A percentile compares a stretch with the other conserved stretches of the same genome.
Evolutionary conservation across 805 yeast species (phyloP).

Genomic region (Teunomyces cretensis): DNA sequence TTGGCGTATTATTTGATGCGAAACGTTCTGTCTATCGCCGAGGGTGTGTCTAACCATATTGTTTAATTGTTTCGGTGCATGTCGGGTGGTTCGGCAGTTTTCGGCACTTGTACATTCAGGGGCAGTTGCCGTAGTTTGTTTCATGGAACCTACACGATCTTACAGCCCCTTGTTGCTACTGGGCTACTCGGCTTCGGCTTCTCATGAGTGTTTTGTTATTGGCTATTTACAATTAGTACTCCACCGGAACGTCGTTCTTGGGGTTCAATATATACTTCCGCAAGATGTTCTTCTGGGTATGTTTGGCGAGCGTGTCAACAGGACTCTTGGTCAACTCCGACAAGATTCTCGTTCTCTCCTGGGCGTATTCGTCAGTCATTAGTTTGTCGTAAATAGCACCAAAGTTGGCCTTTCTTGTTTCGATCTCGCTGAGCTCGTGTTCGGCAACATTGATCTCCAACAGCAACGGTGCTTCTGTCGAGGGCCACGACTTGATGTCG

Average conservation of each 20-base stretch:
- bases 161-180: too few species aligned
- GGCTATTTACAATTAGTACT: not conserved
- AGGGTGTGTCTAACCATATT: too few species aligned
- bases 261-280: constrained; percentile 57
- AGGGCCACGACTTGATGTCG: constrained; percentile 41
- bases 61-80: too few species aligned
- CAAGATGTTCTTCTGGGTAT: constrained; percentile 68
- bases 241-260: constrained; percentile 9
- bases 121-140: too few species aligned
- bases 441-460: constrained; percentile 28
- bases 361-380: constrained; percentile 25
- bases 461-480: constrained; percentile 38
- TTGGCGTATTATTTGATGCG: too few species aligned
- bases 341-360: constrained; percentile 28
- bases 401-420: constrained; percentile 29
- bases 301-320: constrained; percentile 44
- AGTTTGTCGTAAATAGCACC: constrained; percentile 29
- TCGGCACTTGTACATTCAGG: too few species aligned
- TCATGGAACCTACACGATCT: too few species aligned
- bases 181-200: too few species aligned
- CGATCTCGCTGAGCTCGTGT: constrained; percentile 26
- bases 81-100: too few species aligned
- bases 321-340: constrained; percentile 27
- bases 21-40: too few species aligned
- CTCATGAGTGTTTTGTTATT: not conserved